Percentiles rank a stretch among this genome's conserved stretches.
phyloP scores from a whole-genome alignment of 306 rosid species.

The Prunus salicina region DNA sequence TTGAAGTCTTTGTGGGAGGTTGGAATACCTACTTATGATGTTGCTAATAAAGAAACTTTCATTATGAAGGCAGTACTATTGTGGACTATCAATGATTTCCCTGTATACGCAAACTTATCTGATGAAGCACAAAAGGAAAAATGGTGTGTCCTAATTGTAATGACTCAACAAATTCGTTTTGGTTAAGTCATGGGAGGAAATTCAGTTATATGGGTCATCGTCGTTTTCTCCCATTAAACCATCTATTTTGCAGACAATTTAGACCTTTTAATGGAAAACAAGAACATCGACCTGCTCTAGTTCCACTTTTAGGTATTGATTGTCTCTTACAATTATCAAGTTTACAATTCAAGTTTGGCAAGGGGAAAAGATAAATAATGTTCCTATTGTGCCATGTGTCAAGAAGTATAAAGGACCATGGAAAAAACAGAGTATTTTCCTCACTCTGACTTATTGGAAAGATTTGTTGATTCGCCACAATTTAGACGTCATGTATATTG shows the following conservation, averaged over 20 bases:
- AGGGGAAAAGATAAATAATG: background rate
- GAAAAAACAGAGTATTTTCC: background rate
- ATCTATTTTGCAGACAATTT: background rate
- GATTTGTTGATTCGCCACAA: background rate
- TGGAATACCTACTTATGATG: background rate
- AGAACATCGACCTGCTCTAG: background rate
- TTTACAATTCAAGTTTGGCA: background rate
- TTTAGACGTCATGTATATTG: background rate
- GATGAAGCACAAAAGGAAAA: background rate
- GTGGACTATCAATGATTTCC: background rate
- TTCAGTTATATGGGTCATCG: background rate
- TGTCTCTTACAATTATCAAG: background rate
- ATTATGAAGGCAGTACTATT: background rate
- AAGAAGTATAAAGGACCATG: background rate
- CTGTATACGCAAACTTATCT: background rate
- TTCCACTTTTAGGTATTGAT: background rate
- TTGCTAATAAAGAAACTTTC: background rate
- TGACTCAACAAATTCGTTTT: background rate
- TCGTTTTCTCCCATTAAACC: background rate
- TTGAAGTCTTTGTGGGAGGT: background rate
- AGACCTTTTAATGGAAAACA: background rate
- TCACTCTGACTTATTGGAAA: background rate
- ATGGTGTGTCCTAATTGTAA: background rate
- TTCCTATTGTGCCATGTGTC: no score
- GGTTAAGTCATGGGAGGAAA: background rate